A percentile compares a stretch with the other conserved stretches of the same genome.
Evolutionary conservation across 495 filamentous ascomycete species (phyloP).

Genomic region (Aspergillus bridgeri): DNA sequence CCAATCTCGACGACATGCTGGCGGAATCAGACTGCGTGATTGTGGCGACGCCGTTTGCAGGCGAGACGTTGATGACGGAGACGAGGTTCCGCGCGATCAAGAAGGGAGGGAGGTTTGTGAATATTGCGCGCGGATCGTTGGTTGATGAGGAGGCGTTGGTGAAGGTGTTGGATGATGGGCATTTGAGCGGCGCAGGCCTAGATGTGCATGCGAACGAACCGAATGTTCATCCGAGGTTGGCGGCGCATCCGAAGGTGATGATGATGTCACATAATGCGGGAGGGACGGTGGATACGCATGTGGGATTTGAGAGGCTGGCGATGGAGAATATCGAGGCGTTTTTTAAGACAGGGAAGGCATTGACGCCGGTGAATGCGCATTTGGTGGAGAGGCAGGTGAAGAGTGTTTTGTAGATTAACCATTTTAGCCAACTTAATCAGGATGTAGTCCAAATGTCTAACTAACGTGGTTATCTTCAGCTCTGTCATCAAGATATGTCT

Average conservation of each 20-base stretch:
- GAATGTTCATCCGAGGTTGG: slow-evolving; percentile 43
- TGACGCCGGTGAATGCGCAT: slow-evolving; percentile 65
- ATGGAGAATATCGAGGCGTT: slow-evolving; percentile 70
- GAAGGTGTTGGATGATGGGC: slow-evolving; percentile 54
- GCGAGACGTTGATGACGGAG: slow-evolving; percentile 51
- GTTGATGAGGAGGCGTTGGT: slow-evolving; percentile 69
- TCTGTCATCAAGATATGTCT: too few species aligned
- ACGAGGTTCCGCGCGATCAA: slow-evolving; percentile 51
- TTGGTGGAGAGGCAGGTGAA: slow-evolving; percentile 28
- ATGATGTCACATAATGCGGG: slow-evolving; percentile 70
- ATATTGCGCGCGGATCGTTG: slow-evolving; percentile 67
- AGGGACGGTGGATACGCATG: slow-evolving; percentile 65
- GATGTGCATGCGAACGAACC: slow-evolving; percentile 65
- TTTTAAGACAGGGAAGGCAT: slow-evolving; percentile 46
- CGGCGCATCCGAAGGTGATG: slow-evolving; percentile 52
- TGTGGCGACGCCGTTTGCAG: slow-evolving; percentile 63
- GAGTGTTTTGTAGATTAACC: slow-evolving; percentile 21
- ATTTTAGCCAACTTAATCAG: too few species aligned
- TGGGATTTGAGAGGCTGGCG: slow-evolving; percentile 67
- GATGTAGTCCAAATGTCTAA: too few species aligned
- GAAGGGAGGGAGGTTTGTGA: slow-evolving; percentile 60
- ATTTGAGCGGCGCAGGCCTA: slow-evolving; percentile 54
- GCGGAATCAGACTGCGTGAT: slow-evolving; percentile 60
- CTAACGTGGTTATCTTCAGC: too few species aligned
- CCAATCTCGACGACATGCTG: slow-evolving; percentile 51